Percentiles rank a stretch among this genome's conserved stretches.
Evolutionary conservation across 805 yeast species (phyloP).

Genomic region (Candida ovalis): DNA sequence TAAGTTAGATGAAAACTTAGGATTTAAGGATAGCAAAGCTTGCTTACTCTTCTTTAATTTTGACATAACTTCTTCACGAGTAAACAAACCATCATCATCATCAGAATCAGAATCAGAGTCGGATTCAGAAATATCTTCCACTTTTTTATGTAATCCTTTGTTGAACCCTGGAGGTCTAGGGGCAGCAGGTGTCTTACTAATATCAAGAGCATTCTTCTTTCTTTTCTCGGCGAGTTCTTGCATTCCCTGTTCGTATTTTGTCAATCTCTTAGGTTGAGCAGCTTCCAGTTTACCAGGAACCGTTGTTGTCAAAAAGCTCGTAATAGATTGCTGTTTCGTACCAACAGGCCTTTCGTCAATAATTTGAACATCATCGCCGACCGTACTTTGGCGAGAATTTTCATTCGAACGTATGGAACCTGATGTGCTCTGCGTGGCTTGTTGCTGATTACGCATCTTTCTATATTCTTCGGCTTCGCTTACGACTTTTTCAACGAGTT

Average conservation of each 20-base stretch:
- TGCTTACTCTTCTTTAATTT: constrained; percentile 25
- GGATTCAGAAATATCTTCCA: constrained; percentile 9
- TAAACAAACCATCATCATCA: constrained; percentile 39
- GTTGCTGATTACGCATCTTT: constrained; percentile 4
- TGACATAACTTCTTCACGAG: constrained; percentile 33
- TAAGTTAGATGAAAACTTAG: constrained; percentile 10
- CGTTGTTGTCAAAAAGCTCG: constrained; percentile 6
- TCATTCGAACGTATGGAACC: not conserved
- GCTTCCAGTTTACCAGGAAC: constrained; percentile 5
- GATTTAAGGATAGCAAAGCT: constrained; percentile 28
- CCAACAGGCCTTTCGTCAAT: not conserved
- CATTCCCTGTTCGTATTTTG: constrained; percentile 25
- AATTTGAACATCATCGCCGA: not conserved
- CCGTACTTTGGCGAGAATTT: not conserved
- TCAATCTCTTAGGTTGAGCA: constrained; percentile 21
- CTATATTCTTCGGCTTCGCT: constrained; percentile 38
- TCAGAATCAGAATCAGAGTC: constrained; percentile 35
- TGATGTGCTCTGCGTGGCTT: not conserved
- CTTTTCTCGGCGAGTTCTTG: constrained; percentile 25
- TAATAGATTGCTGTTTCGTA: constrained; percentile 13
- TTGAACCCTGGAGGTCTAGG: constrained; percentile 55
- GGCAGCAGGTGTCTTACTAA: constrained; percentile 39
- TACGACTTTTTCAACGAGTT: constrained; percentile 50
- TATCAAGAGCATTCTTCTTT: constrained; percentile 15
- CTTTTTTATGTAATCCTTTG: constrained; percentile 18